Evolutionary conservation across 495 filamentous ascomycete genomes (phyloP), one percentile per base, ranked within the genome.

Genomic region (Tricharina praecox): DNA sequence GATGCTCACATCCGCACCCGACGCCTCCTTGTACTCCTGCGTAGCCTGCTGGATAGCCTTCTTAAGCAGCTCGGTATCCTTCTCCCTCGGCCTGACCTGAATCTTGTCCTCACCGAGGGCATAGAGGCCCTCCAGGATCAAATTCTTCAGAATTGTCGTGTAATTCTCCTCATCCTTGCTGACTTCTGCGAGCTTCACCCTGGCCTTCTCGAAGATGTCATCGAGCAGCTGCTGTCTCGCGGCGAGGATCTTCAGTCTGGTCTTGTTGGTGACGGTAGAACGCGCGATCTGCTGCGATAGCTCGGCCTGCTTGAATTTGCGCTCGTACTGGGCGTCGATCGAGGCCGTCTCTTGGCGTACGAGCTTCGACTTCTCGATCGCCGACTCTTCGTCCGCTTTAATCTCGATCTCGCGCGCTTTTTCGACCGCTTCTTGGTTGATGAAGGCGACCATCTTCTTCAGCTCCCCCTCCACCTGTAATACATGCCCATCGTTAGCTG

Each of bases 361-460:
- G 32, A 99, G 85, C 72, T 93, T 93, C 43, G 86, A 86, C 68
- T 96, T 96, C 63, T 96, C 92, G 61, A 94, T 95, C 53, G 82
- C 79, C 65, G 95, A 94, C 64, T 99, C 92, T 64, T 95, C 86
- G 67, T 96, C 83, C 65, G 92, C 92, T 67, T 96, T 96, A 67
- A 95, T 76, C 53, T 84, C 72, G 68, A 99, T 96, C 65, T 99
- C 92, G 60, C 77, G 77, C 55, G 87, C 85, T 69, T 99, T 99
- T 64, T 99, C 92, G 30, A 78, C 69, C 20, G 92, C 92, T 73
- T 99, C 92, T 69, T 95, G 87, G 63, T 81, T 81, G 77, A 99
- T 99, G 81, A 99, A 99, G 64, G 87, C 85, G 37, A 92, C 96
- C 92, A 99, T 99, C 73, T 99, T 99, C 71, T 80, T 83, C 64